These are phyloP conservation scores for Paraglomus occultum DNA, from an alignment of 192 early-diverging fungal species.

Conservation along the genomic window DNA sequence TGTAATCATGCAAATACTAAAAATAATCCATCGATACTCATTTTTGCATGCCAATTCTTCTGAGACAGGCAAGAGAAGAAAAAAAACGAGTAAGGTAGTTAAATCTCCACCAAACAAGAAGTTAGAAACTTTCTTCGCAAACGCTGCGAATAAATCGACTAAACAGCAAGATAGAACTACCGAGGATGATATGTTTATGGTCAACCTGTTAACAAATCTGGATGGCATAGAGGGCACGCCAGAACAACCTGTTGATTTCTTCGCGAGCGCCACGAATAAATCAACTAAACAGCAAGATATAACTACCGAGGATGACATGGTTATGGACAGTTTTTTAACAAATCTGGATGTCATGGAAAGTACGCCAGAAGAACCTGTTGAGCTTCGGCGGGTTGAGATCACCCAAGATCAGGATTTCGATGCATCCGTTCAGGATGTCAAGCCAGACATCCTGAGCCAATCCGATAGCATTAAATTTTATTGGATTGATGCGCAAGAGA, in stretches of 20 bases:
- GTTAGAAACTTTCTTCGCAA: constrained; percentile 14
- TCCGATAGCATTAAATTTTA: constrained; percentile 68
- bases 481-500: constrained; percentile 93
- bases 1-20: too few species aligned
- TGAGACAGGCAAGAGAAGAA: constrained; percentile 31
- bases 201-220: constrained; percentile 24
- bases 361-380: constrained; percentile 31
- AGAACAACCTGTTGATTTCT: not conserved
- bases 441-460: constrained; percentile 35
- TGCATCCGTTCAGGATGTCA: constrained; percentile 9
- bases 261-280: not conserved
- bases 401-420: constrained; percentile 21
- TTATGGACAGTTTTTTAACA: too few species aligned
- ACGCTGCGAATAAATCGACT: not conserved
- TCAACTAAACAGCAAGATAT: not conserved
- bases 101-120: constrained; percentile 20
- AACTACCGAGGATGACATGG: constrained; percentile 30
- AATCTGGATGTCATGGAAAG: constrained; percentile 19
- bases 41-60: not conserved
- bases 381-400: constrained; percentile 30
- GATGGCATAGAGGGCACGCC: not conserved
- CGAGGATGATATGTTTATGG: constrained; percentile 3
- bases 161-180: not conserved
- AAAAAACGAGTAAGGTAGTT: constrained; percentile 29
- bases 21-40: not conserved